Conservation (phyloP, 345 rosid species). For the Euphorbia pulcherrima region DNA sequence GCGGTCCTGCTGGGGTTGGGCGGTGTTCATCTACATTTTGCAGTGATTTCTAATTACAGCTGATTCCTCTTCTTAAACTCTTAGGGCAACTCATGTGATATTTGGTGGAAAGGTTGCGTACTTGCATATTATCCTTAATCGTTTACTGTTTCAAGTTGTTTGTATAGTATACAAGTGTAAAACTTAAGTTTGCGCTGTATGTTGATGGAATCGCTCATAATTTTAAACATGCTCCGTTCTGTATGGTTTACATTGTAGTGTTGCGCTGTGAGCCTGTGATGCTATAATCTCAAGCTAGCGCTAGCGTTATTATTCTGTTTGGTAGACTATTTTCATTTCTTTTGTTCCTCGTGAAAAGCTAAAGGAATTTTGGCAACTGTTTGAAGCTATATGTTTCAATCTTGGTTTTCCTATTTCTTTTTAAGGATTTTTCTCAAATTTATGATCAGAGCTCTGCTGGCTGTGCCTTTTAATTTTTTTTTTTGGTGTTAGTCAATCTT, state of each 20-base stretch:
- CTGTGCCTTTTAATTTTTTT: not conserved
- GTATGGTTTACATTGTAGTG: not conserved
- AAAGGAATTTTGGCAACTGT: not conserved
- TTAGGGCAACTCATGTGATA: not conserved
- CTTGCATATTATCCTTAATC: not conserved
- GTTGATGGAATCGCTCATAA: not conserved
- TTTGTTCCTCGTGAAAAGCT: not conserved
- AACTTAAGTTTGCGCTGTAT: not conserved
- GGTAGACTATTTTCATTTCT: not conserved
- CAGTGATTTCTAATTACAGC: not conserved
- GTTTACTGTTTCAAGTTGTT: not conserved
- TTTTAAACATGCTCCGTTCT: not conserved
- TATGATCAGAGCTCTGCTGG: not conserved
- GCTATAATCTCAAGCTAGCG: not conserved
- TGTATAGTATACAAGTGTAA: not conserved
- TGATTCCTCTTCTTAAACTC: not conserved
- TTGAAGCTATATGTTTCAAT: not conserved
- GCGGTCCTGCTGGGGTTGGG: not conserved
- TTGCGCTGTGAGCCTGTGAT: too few relatives aligned
- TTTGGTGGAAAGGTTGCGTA: not conserved
- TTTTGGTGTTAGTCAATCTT: not conserved
- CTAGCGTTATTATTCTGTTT: not conserved
- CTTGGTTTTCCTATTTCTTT: not conserved
- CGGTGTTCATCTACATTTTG: not conserved
- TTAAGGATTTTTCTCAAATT: not conserved